Evolutionary conservation across 768 basidiomycete species (phyloP), one percentile per base, ranked within the genome.

Genomic region (Flagelloscypha sp.): DNA sequence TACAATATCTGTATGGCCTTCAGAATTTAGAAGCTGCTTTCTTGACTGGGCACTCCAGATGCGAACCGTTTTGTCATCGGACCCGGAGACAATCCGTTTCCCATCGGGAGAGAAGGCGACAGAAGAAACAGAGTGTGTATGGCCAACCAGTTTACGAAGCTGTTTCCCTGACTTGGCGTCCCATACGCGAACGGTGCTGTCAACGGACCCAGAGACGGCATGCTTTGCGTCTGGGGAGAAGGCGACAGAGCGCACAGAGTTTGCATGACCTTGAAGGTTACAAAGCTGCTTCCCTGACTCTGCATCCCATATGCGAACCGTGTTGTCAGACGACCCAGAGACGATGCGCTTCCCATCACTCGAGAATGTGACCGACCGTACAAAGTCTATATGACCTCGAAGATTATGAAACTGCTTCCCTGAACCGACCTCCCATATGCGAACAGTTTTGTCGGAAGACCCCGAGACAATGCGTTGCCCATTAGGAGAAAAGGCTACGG

Each of bases 51-150:
- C n/a, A n/a, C n/a, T n/a, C n/a, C n/a, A n/a, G n/a, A n/a, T n/a
- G n/a, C n/a, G n/a, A n/a, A n/a, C n/a, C n/a, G n/a, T n/a, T n/a
- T n/a, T n/a, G n/a, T 71, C 87, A 3, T 89, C 89, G 0, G 86
- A 90, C 11, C 90, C 92, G 3, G 87, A 90, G 7, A 92, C 86
- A 45, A 94, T 82, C 46, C 84, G 70, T 4, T 77, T 69, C 6
- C 92, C 90, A 46, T 92, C 85, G n/a, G 68, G 60, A 2, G 87
- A 86, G 59, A 92, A 94, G 57, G 86, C 88, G 44, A 95, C 79
- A 1, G 89, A 89, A 59, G 93, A 94, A 50, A 95, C 90, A 50
- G 94, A 90, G 52, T 89, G 85, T 49, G 78, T 76, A 60, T 95
- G 92, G 4, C 92, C 92, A n/a, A n/a, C n/a, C n/a, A n/a, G n/a